Conservation (phyloP, 73 alveolate genomes). For the Breviolum minutum region DNA sequence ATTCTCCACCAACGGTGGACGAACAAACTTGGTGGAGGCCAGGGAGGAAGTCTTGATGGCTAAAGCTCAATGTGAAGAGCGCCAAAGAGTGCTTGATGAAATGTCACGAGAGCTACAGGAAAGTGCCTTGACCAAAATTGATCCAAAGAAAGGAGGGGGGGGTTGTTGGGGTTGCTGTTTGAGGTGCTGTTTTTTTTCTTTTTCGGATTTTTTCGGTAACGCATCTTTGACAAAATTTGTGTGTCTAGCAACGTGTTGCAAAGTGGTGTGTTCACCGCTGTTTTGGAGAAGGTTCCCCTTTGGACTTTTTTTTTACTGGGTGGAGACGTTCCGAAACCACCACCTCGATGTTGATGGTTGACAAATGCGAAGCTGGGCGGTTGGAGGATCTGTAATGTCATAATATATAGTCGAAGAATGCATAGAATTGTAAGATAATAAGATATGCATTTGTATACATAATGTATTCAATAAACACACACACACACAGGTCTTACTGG, state of each 20-base stretch:
- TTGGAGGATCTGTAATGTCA: no score
- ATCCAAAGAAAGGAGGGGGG: background rate
- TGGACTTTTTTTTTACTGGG: no score
- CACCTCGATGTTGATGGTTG: no score
- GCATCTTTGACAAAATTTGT: background rate
- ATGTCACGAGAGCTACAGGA: slow-evolving; percentile 79
- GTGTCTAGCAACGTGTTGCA: background rate
- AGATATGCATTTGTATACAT: no score
- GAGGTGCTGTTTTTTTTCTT: background rate
- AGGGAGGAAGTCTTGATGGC: background rate
- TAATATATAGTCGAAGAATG: no score
- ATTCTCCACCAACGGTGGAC: no score
- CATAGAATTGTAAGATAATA: no score
- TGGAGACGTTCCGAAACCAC: no score
- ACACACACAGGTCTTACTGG: no score
- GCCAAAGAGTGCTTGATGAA: slow-evolving; percentile 74
- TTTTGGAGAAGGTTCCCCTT: background rate
- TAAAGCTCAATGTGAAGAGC: slow-evolving; percentile 55
- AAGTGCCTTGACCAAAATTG: background rate
- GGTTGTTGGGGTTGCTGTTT: background rate
- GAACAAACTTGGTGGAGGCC: background rate
- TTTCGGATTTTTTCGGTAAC: background rate
- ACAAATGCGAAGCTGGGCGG: no score
- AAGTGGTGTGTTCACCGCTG: background rate
- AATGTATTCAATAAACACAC: no score